Percentiles rank a stretch among this genome's conserved stretches.
Evolutionary conservation across 306 rosid genomes (phyloP).

Genomic region (Vigna reflexopilosa): DNA sequence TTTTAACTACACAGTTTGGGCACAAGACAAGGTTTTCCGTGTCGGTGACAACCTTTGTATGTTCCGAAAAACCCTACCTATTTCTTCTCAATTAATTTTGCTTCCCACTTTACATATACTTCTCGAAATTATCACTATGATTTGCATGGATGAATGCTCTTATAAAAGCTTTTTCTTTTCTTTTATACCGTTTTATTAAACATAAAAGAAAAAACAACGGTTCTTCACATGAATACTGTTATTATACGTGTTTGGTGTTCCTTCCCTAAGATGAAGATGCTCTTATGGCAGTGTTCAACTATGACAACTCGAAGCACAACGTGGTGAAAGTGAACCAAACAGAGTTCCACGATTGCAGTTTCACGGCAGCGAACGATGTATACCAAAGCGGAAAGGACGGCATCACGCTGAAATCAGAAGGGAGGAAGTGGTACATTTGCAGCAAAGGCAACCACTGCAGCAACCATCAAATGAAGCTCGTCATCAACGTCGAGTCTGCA

Average conservation of each 20-base stretch:
- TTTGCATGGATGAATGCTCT: no score
- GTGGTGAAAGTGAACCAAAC: conserved; percentile 44
- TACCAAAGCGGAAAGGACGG: conserved; percentile 10
- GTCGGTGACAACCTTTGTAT: conserved; percentile 54
- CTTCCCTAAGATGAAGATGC: no score
- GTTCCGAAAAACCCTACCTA: not conserved
- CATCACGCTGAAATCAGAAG: conserved; percentile 7
- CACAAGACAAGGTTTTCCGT: conserved; percentile 48
- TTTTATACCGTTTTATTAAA: no score
- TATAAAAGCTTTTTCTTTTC: no score
- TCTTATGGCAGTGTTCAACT: conserved; percentile 42
- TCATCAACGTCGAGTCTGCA: conserved; percentile 10
- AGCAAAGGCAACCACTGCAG: conserved; percentile 31
- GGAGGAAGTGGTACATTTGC: conserved; percentile 51
- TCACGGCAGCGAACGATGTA: conserved; percentile 8
- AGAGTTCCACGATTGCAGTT: conserved; percentile 23
- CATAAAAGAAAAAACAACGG: no score
- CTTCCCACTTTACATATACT: no score
- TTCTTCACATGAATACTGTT: no score
- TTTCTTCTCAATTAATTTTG: no score
- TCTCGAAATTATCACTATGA: no score
- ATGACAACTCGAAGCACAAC: conserved; percentile 30
- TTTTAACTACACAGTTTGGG: conserved; percentile 49
- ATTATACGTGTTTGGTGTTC: no score
- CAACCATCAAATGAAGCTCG: conserved; percentile 44